Base-by-base conservation (phyloP, 805 yeast species). In the Ogataea sp. region DNA sequence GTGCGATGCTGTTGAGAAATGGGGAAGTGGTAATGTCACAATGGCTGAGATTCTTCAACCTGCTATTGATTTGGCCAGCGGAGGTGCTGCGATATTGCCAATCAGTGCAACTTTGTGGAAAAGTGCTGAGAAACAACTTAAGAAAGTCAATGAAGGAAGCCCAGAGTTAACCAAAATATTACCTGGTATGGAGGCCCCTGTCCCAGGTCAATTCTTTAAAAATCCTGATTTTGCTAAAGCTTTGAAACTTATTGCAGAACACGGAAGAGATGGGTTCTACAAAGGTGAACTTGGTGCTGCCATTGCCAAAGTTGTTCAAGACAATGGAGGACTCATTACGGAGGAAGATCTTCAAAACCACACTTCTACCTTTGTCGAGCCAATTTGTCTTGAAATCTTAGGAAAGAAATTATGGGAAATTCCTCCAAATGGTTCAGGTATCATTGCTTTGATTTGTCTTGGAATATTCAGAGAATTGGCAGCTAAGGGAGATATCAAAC, bases 351-450 rank as follows among this genome's bases (percentile, higher is more conserved):
- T 84, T 36, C 56, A 58, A 15, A 45, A 51, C 17, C 93, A 84
- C 56, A 60, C 69, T 0, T 72, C 88, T 2, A 69, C 80, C 0
- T 68, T 74, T 48, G 80, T 82, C 20, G 80, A 78, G 1, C 90
- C 94, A 2, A 73, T 83, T 16, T 59, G 61, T 15, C 56, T 73
- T 39, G 68, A 71, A 26, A 67, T 77, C 40, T 62, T 71, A 35
- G 83, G 73, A 10, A 65, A 70, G 36, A 69, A 66, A 23, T 64
- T 84, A 20, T 80, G 89, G 85, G 93, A 84, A 55, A 78, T 83
- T 45, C 93, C 95, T 10, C 95, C 95, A 13, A 83, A 79, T 56
- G 86, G 90, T 4, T 86, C 84, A 39, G 94, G 94, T 8, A 58
- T 84, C 13, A 83, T 84, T 34, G 93, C 89, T 0, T 62, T 84